Conservation (phyloP, 768 basidiomycete species). For the Lactifluus pinguis region DNA sequence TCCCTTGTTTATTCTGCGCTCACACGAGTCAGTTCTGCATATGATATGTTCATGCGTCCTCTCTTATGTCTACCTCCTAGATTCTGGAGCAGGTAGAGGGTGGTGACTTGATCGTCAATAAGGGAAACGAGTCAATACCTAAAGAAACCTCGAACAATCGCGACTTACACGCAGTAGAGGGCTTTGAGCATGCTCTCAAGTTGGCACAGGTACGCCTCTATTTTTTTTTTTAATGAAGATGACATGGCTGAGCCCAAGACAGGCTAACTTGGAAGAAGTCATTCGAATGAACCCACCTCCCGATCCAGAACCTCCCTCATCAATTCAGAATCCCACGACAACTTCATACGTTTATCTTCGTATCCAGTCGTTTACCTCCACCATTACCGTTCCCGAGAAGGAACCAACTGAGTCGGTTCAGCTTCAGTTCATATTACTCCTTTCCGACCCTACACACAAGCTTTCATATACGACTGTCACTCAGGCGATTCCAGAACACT, state of each 20-base stretch:
- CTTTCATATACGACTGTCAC: conserved; percentile 71
- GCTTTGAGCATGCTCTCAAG: conserved; percentile 76
- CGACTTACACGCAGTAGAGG: conserved; percentile 76
- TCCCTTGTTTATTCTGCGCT: conserved; percentile 86
- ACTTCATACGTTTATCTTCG: conserved; percentile 90
- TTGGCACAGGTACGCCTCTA: conserved; percentile 59
- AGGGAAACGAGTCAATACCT: conserved; percentile 66
- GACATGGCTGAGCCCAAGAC: neutral
- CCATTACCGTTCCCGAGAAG: conserved; percentile 36
- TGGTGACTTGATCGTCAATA: conserved; percentile 82
- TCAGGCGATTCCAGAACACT: conserved; percentile 74
- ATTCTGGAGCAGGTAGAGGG: conserved; percentile 93
- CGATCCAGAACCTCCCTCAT: conserved; percentile 23
- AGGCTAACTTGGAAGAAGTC: conserved; percentile 75
- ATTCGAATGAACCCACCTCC: conserved; percentile 51
- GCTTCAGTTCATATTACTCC: conserved; percentile 55
- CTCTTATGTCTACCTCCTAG: conserved; percentile 25
- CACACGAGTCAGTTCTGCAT: conserved; percentile 47
- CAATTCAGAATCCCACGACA: conserved; percentile 53
- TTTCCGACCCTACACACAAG: conserved; percentile 72
- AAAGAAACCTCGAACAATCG: conserved; percentile 47
- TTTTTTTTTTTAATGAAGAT: conserved; percentile 8
- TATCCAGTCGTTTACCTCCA: conserved; percentile 75
- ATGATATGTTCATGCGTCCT: neutral
- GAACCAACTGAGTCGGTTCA: conserved; percentile 27